Evolutionary conservation across 2,329 filamentous ascomycete species (phyloP), one percentile per base, ranked within the genome.

Genomic region (Hypoxylon sp.): DNA sequence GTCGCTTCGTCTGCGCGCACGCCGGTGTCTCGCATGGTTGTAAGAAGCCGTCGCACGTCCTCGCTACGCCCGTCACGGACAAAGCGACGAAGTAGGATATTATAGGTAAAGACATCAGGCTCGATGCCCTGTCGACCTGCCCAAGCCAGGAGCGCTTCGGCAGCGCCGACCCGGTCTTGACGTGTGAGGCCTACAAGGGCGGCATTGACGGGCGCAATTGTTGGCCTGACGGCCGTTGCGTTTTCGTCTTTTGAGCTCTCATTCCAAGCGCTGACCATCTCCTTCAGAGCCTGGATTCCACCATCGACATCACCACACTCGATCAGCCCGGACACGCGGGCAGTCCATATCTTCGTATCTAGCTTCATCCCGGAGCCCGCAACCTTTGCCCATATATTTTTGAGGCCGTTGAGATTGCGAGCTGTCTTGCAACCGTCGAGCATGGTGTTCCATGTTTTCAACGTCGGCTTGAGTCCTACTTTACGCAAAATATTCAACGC

Each of bases 401-500:
- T 85, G 64, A 94, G 81, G 20, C 84, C 87, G n/a, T 80, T 75
- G 0, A 82, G 69, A 70, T 93, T 88, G 56, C 82, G 82, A 51
- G 86, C 83, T 51, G 81, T 83, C 73, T 85, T 86, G 77, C 89
- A 93, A 1, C 92, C 92, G 59, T 87, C 83, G 69, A 96, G 86
- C 85, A 96, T 91, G 44, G 86, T 80, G 38, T 88, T 90, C 86
- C 91, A 96, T 0, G 91, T 90, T 70, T 81, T 84, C 57, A 90
- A 72, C 5, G 84, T 88, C 12, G 91, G 89, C 59, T 80, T 76
- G 28, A 90, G 74, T 0, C 85, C 86, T 53, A 85, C 52, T 54
- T 67, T 65, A 30, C 69, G 64, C 7, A 75, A n/a, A 6, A 70
- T 40, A 30, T 77, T 44, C 78, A 74, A 73, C 14, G 64, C 71